Percentiles rank a stretch among this genome's conserved stretches.
These are phyloP conservation scores for Nothopassalora personata DNA, from an alignment of 2,329 filamentous ascomycete species.

Conservation along the genomic window DNA sequence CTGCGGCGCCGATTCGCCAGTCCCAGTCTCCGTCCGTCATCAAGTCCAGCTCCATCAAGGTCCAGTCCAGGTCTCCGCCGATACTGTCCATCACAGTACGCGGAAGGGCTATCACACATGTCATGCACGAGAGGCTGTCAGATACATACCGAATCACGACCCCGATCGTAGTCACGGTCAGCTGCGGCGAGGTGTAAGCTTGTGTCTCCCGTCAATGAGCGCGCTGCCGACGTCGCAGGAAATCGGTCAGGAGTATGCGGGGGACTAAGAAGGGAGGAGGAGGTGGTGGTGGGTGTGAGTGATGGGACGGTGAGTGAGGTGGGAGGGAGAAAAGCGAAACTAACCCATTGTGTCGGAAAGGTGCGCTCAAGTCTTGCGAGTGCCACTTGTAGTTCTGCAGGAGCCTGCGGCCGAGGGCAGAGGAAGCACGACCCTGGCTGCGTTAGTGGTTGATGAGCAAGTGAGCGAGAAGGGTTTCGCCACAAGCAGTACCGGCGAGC, in stretches of 20 bases:
- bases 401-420: background rate
- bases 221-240: background rate
- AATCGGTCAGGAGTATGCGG: background rate
- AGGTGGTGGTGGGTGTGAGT: background rate
- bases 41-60: slow-evolving; percentile 12
- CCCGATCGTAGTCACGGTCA: slow-evolving; percentile 5
- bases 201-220: background rate
- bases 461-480: slow-evolving; percentile 2
- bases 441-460: background rate
- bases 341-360: slow-evolving; percentile 7
- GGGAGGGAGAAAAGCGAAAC: background rate
- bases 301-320: slow-evolving; percentile 2
- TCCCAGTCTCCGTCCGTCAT: slow-evolving; percentile 8
- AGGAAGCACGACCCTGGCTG: slow-evolving; percentile 4
- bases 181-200: slow-evolving; percentile 3
- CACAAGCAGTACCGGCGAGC: background rate
- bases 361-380: slow-evolving; percentile 2
- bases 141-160: slow-evolving; percentile 17
- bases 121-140: slow-evolving; percentile 1
- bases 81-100: slow-evolving; percentile 3
- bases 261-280: background rate
- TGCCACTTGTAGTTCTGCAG: slow-evolving; percentile 3
- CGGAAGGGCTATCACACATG: slow-evolving; percentile 11
- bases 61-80: slow-evolving; percentile 13
- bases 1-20: slow-evolving; percentile 9